Percentiles rank a stretch among this genome's conserved stretches.
Evolutionary conservation across 2,329 filamentous ascomycete species (phyloP).

Genomic region (Phialemonium atrogriseum): DNA sequence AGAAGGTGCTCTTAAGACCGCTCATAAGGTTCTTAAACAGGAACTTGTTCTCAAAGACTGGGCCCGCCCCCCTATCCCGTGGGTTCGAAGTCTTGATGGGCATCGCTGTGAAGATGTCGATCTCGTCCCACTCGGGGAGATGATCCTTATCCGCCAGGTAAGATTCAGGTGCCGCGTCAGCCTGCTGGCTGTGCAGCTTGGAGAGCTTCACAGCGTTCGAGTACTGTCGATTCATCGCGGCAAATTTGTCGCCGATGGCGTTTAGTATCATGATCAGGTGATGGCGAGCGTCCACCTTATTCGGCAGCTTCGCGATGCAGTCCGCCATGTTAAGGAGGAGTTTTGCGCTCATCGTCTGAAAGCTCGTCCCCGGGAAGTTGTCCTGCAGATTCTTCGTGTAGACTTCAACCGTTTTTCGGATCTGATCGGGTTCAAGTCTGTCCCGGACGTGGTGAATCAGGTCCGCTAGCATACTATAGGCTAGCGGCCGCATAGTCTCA

Average conservation of each 20-base stretch:
- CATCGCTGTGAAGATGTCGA: conserved; percentile 92
- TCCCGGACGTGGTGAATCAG: conserved; percentile 95
- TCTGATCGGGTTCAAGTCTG: conserved; percentile 79
- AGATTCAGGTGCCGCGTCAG: conserved; percentile 56
- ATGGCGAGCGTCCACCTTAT: conserved; percentile 90
- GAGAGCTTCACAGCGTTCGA: conserved; percentile 91
- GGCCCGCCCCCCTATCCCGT: conserved; percentile 79
- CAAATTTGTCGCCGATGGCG: conserved; percentile 96
- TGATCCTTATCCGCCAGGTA: conserved; percentile 76
- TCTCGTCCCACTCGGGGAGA: conserved; percentile 92
- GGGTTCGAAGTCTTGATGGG: conserved; percentile 94
- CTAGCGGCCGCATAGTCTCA: conserved; percentile 89
- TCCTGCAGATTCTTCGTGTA: conserved; percentile 96
- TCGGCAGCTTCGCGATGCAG: conserved; percentile 86
- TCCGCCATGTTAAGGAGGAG: conserved; percentile 96
- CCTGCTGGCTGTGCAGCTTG: conserved; percentile 63
- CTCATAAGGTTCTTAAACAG: conserved; percentile 95
- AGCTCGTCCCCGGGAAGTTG: conserved; percentile 93
- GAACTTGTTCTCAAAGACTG: conserved; percentile 95
- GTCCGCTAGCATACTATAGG: conserved; percentile 97
- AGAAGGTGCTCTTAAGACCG: conserved; percentile 92
- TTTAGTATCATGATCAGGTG: conserved; percentile 96
- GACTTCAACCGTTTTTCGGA: conserved; percentile 90
- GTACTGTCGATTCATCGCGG: conserved; percentile 95
- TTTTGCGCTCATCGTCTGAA: conserved; percentile 99